Base-by-base conservation (phyloP, 106 monocot genomes). In the Chionographis japonica region DNA sequence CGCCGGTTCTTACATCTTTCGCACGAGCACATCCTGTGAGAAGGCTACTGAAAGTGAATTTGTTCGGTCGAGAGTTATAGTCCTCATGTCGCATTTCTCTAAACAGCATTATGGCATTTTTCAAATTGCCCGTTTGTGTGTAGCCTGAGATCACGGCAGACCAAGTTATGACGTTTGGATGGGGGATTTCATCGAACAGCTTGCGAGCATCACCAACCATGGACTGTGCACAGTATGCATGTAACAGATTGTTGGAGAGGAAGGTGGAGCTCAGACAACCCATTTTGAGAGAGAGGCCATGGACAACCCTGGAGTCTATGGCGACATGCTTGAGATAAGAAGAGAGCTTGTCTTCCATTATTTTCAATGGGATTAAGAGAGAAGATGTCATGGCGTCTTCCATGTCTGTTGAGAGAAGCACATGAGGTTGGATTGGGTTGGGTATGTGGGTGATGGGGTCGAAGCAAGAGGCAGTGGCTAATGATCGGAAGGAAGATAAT, bases 121-220 rank as follows among this genome's bases (percentile, higher is more conserved):
- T 67, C n/a, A 87, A 18, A 4, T 61, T 65, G 12, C 79, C 75
- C 0, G 37, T 12, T 6, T 60, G 80, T 4, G 74, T 18, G 27
- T 66, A 74, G 13, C 61, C 69, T 3, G 80, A 70, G 15, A 77
- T 77, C 40, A 80, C 56, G 8, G 66, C 9, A 17, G 66, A 67
- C 85, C 85, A 85, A 11, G 75, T 63, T 4, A 79, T 72, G 42
- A 68, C 67, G 38, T 84, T 75, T 15, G 75, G 62, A 42, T 63
- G 70, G 6, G 71, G 70, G 18, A 73, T 84, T 77, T 61, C 76
- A 36, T 80, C 75, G 60, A 84, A 80, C 76, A 84, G 55, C 9
- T 80, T 57, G 51, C 38, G 38, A 10, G 78, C 81, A 5, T 67
- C 72, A 9, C 40, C 58, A 35, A 40, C 20, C 36, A 58, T 61